phyloP scores from a whole-genome alignment of 2,329 filamentous ascomycete genomes.

The Xylaria sp. region DNA sequence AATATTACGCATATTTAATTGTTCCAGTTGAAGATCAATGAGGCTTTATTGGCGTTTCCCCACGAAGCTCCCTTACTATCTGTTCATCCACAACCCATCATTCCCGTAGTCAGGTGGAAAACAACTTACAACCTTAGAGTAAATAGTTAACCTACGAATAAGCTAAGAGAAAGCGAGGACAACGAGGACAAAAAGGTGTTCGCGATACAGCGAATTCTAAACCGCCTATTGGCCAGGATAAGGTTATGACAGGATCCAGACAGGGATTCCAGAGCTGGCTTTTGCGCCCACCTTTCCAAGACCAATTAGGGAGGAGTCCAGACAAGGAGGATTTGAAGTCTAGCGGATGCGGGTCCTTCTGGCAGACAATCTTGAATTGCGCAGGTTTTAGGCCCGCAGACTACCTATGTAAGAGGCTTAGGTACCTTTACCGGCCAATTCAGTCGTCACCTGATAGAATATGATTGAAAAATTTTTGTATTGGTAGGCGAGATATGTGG shows the following conservation, averaged over 20 bases:
- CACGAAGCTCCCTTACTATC: background rate
- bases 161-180: background rate
- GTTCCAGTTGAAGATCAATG: background rate
- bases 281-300: constrained; percentile 2
- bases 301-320: constrained; percentile 19
- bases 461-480: background rate
- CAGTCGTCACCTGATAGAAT: background rate
- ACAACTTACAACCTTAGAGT: background rate
- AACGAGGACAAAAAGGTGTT: background rate
- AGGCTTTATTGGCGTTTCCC: background rate
- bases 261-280: constrained; percentile 1
- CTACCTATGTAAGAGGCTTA: background rate
- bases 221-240: constrained; percentile 13
- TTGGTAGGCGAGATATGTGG: background rate
- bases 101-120: background rate
- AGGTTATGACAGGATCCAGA: constrained; percentile 3
- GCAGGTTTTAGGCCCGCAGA: constrained; percentile 2
- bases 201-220: no score
- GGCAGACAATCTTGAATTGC: background rate
- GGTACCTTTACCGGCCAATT: background rate
- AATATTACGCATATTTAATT: background rate
- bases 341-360: constrained; percentile 19
- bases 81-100: background rate
- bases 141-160: background rate
- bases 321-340: constrained; percentile 27